phyloP scores from a whole-genome alignment of 2,329 filamentous ascomycete genomes.

The Clarireedia homoeocarpa region DNA sequence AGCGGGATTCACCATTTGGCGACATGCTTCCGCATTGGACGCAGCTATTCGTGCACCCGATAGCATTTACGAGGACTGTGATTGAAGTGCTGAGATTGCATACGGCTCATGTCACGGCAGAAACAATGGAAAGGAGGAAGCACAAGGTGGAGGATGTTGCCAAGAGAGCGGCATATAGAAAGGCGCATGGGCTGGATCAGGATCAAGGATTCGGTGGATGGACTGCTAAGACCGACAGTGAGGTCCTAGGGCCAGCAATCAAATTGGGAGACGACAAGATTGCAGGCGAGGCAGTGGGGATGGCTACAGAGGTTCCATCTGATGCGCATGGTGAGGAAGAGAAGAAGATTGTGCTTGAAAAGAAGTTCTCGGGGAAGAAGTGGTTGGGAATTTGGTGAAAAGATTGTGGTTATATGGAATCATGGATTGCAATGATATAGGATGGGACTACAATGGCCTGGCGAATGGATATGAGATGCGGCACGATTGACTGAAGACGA shows the following conservation, averaged over 20 bases:
- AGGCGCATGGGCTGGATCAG: constrained; percentile 73
- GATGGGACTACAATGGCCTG: not conserved
- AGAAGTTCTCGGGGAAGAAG: constrained; percentile 59
- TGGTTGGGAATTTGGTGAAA: constrained; percentile 74
- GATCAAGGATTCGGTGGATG: constrained; percentile 46
- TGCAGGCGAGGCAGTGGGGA: not conserved
- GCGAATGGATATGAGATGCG: constrained; percentile 5
- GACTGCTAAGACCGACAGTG: constrained; percentile 33
- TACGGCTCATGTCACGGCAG: constrained; percentile 59
- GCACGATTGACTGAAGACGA: not conserved
- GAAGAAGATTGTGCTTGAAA: constrained; percentile 31
- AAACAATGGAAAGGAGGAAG: constrained; percentile 64
- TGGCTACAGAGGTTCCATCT: not conserved
- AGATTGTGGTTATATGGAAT: not conserved
- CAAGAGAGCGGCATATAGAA: constrained; percentile 78
- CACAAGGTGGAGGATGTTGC: constrained; percentile 75
- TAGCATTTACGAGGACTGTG: constrained; percentile 56
- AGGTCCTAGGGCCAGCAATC: constrained; percentile 28
- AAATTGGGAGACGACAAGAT: constrained; percentile 16
- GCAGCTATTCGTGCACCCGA: constrained; percentile 61
- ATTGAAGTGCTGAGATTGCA: constrained; percentile 70
- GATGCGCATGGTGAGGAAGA: not conserved
- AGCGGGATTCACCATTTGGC: constrained; percentile 67
- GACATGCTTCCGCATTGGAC: constrained; percentile 68
- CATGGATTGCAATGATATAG: not conserved